Conservation (phyloP, 1,284 basidiomycete genomes). For the Tilletiopsis washingtonensis region DNA sequence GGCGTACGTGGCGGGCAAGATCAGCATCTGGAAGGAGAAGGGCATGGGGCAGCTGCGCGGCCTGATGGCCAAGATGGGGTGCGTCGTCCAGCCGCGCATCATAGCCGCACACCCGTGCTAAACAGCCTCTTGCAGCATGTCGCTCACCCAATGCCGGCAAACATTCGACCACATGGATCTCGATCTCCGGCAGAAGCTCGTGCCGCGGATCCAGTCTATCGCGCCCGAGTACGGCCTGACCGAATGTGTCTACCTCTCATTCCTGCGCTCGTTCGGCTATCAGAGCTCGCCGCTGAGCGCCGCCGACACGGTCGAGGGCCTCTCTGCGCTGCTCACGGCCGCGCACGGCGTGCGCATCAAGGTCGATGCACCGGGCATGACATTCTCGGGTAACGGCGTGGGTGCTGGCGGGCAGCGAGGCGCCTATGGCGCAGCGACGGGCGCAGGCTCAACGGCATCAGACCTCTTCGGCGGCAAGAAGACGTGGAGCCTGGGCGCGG, state of each 20-base stretch:
- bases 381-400: conserved; percentile 15
- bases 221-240: conserved; percentile 95
- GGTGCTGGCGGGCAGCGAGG: conserved; percentile 7
- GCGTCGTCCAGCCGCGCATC: conserved; percentile 34
- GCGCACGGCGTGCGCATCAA: conserved; percentile 83
- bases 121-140: conserved; percentile 58
- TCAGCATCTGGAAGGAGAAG: conserved; percentile 92
- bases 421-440: conserved; percentile 4
- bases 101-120: background rate
- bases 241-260: conserved; percentile 86
- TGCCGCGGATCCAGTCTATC: conserved; percentile 74
- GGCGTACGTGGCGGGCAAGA: conserved; percentile 84
- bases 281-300: conserved; percentile 77
- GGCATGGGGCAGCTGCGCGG: conserved; percentile 82
- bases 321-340: conserved; percentile 79
- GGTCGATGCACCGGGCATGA: conserved; percentile 53
- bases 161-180: conserved; percentile 92
- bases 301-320: conserved; percentile 83
- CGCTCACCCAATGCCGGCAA: conserved; percentile 85
- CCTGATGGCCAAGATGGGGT: conserved; percentile 98
- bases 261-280: conserved; percentile 83
- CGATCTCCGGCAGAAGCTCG: conserved; percentile 75
- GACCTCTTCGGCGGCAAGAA: conserved; percentile 30
- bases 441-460: conserved; percentile 2
- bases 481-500: conserved; percentile 18